These are phyloP conservation scores for Sporormia fimetaria DNA, from an alignment of 495 filamentous ascomycete species.

Conservation along the genomic window DNA sequence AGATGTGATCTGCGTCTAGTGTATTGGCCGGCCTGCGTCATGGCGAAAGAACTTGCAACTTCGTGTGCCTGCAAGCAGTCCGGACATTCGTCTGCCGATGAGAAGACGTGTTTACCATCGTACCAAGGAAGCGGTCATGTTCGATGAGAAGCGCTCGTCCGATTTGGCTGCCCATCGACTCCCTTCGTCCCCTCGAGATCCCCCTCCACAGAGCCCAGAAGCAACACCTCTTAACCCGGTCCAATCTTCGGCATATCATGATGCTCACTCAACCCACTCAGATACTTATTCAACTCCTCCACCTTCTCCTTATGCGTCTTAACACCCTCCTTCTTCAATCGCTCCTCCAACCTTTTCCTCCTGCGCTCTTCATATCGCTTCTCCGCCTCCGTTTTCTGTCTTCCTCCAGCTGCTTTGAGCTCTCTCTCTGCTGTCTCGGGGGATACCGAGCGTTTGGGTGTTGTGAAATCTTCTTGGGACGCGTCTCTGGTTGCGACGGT, in stretches of 20 bases:
- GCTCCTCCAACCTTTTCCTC: conserved; percentile 63
- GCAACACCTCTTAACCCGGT: conserved; percentile 27
- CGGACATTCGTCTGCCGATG: no score
- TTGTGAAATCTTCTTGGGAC: neutral
- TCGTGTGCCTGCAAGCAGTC: no score
- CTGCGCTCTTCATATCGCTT: conserved; percentile 64
- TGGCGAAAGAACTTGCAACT: no score
- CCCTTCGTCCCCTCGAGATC: no score
- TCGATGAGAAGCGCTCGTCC: no score
- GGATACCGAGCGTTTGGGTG: neutral
- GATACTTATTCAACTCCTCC: conserved; percentile 87
- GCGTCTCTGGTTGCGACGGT: conserved; percentile 3
- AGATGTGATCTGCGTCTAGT: no score
- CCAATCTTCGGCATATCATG: conserved; percentile 62
- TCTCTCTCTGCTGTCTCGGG: conserved; percentile 1
- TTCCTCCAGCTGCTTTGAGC: conserved; percentile 11
- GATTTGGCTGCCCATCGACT: no score
- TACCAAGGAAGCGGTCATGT: no score
- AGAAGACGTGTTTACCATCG: no score
- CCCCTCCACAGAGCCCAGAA: no score
- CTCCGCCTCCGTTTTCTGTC: conserved; percentile 77
- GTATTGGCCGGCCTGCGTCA: no score
- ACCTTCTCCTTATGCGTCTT: conserved; percentile 97
- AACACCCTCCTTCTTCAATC: conserved; percentile 66
- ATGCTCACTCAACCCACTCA: conserved; percentile 86